Base-by-base conservation (phyloP, 2,329 filamentous ascomycete species). In the Botrytis hyacinthi region DNA sequence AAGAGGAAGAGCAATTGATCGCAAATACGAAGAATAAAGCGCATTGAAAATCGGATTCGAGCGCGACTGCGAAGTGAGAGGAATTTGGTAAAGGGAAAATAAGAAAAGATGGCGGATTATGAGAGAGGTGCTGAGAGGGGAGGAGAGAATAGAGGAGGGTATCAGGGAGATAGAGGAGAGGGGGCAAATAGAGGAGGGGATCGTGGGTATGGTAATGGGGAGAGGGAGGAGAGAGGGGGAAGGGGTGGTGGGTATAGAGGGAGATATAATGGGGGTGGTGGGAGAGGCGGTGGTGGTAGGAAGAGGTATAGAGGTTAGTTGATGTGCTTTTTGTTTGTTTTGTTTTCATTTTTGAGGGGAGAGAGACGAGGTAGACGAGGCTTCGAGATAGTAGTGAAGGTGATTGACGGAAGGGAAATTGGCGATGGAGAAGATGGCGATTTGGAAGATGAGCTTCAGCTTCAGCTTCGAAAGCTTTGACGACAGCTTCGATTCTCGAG, bases 291-390 rank as follows among this genome's bases (percentile, higher is more conserved):
- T 81, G 89, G 89, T 79, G 90, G 92, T 82, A 97, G 97, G 84
- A 88, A 92, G 79, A 89, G 94, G 81, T 92, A 91, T 81, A 88
- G 93, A 92, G 94, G 94, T 95, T 82, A 78, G 63, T 60, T 18
- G 14, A n/a, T 57, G 59, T 44, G 16, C 35, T 32, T 42, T 44
- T 60, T 35, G 8, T 14, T 57, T 35, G 9, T 42, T 29, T 42
- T 44, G 57, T n/a, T 72, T 59, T 42, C 20, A n/a, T 40, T 29
- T 16, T 69, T 57, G 32, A 32, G 8, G 22, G 22, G 12, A 22
- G 22, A 16, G 6, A 18, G 22, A 32, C 18, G 51, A 9, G 6
- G 1, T 29, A 6, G 51, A 57, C 29, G n/a, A 14, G 0, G n/a
- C 16, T 16, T 7, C 3, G n/a, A 32, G 12, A 26, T n/a, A 9